These are phyloP conservation scores for Trichoderma sp. DNA, from an alignment of 2,329 filamentous ascomycete species.

Conservation along the genomic window DNA sequence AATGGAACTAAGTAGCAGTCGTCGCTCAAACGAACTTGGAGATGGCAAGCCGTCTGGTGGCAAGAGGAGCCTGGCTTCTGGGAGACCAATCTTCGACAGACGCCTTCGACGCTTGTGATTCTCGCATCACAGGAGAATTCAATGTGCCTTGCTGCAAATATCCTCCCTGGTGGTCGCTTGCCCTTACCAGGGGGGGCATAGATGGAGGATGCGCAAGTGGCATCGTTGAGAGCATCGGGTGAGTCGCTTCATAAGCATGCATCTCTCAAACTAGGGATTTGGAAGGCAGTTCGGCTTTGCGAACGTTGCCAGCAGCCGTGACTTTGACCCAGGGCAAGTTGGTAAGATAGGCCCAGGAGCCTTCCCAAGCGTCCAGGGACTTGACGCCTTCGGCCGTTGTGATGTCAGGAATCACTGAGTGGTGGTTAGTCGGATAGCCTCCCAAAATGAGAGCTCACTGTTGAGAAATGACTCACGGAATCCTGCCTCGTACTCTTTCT, in stretches of 20 bases:
- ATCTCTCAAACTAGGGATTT: conserved; percentile 37
- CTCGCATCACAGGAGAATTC: not conserved
- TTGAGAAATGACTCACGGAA: conserved; percentile 62
- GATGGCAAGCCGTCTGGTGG: too few relatives aligned
- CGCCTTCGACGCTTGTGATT: not conserved
- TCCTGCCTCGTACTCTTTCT: conserved; percentile 79
- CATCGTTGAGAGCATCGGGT: not conserved
- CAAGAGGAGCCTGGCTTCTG: too few relatives aligned
- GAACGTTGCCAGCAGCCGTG: conserved; percentile 63
- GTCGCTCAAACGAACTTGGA: too few relatives aligned
- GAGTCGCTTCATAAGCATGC: not conserved
- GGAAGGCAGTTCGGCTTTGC: conserved; percentile 78
- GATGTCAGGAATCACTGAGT: conserved; percentile 71
- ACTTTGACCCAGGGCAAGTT: conserved; percentile 78
- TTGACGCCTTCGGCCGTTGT: conserved; percentile 65
- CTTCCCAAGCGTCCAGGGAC: conserved; percentile 74
- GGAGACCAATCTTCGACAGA: not conserved
- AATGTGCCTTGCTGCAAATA: not conserved
- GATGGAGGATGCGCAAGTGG: not conserved
- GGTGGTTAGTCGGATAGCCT: conserved; percentile 25
- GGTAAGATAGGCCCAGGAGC: conserved; percentile 78
- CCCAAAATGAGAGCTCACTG: not conserved
- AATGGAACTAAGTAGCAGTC: too few relatives aligned
- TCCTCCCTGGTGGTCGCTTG: not conserved
- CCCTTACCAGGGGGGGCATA: not conserved